A percentile compares a stretch with the other conserved stretches of the same genome.
Evolutionary conservation across 345 rosid species (phyloP).

Genomic region (Euphorbia pulcherrima): DNA sequence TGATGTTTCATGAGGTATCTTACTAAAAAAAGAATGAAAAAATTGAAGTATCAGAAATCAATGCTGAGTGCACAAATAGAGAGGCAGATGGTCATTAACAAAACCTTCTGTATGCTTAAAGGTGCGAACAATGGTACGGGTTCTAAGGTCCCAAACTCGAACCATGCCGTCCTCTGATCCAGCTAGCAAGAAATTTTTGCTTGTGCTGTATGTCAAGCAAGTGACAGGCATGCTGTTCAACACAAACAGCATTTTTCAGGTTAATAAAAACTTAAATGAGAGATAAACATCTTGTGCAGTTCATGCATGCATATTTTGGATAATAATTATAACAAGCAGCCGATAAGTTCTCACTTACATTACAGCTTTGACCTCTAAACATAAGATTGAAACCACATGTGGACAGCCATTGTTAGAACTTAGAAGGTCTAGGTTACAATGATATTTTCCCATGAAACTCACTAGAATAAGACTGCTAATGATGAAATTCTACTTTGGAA

Average conservation of each 20-base stretch:
- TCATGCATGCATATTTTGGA: neutral
- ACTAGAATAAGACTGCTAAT: neutral
- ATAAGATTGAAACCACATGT: neutral
- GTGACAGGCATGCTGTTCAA: conserved; percentile 65
- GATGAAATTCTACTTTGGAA: neutral
- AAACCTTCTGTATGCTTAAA: conserved; percentile 65
- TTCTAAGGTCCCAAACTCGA: conserved; percentile 59
- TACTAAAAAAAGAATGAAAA: neutral
- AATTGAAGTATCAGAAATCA: neutral
- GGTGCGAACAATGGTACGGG: conserved; percentile 43
- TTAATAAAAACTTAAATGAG: neutral
- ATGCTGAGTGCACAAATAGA: neutral
- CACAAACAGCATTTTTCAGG: neutral
- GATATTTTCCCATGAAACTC: neutral
- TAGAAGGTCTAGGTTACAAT: neutral
- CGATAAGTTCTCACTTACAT: neutral
- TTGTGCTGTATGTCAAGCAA: conserved; percentile 57
- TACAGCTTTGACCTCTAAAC: neutral
- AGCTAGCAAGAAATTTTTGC: conserved; percentile 56
- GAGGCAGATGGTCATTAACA: conserved; percentile 8
- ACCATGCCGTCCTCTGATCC: conserved; percentile 81
- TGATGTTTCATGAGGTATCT: neutral
- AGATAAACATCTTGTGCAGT: neutral
- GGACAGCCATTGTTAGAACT: neutral
- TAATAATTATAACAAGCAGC: neutral